A percentile compares a stretch with the other conserved stretches of the same genome.
Conservation (phyloP, 2,329 filamentous ascomycete species). For the Hypocrella siamensis region DNA sequence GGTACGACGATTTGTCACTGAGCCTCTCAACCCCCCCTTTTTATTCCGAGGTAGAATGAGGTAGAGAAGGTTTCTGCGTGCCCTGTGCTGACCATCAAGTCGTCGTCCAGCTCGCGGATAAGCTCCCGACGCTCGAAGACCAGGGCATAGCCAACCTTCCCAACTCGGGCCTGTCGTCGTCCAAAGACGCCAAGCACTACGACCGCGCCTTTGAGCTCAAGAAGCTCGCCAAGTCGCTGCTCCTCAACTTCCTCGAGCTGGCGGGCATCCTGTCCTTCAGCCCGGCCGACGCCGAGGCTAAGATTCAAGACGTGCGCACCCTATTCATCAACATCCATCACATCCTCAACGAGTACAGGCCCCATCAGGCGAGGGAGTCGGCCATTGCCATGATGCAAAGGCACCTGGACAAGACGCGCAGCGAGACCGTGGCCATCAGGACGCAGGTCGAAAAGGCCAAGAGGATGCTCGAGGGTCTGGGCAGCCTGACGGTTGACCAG, state of each 20-base stretch:
- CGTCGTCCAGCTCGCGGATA: conserved; percentile 34
- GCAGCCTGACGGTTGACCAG: conserved; percentile 24
- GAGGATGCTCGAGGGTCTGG: conserved; percentile 54
- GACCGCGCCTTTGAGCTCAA: conserved; percentile 56
- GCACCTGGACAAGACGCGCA: conserved; percentile 54
- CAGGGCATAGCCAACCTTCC: conserved; percentile 54
- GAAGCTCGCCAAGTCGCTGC: conserved; percentile 64
- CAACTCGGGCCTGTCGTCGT: conserved; percentile 20
- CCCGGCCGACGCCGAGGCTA: conserved; percentile 41
- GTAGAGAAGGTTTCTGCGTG: too few species aligned
- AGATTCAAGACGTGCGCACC: conserved; percentile 63
- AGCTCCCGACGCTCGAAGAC: conserved; percentile 51
- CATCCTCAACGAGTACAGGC: conserved; percentile 83
- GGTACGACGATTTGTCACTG: conserved; percentile 18
- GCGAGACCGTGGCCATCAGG: conserved; percentile 56
- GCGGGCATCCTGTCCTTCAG: conserved; percentile 31
- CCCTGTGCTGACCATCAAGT: not conserved
- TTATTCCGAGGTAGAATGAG: too few species aligned
- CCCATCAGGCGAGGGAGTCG: conserved; percentile 81
- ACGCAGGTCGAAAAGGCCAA: conserved; percentile 58
- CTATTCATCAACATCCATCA: conserved; percentile 87
- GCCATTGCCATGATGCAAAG: conserved; percentile 80
- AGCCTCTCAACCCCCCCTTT: too few species aligned
- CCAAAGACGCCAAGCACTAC: conserved; percentile 37
- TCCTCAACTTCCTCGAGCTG: conserved; percentile 81